Base-by-base conservation (phyloP, 768 basidiomycete species). In the Pulveroboletus sp. region DNA sequence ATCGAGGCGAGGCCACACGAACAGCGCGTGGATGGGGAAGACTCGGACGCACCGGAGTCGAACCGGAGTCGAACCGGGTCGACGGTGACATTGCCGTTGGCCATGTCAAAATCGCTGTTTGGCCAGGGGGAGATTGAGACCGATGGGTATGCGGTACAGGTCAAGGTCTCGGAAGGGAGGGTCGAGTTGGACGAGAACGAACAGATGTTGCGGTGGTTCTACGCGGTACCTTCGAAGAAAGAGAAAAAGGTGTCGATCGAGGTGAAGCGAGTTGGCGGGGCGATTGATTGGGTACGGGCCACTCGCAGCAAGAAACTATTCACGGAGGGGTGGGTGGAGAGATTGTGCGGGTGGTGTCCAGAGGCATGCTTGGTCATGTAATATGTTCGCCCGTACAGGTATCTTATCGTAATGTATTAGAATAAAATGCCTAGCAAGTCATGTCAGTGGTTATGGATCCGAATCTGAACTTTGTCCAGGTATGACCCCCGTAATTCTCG, bases 171-270 rank as follows among this genome's bases (percentile, higher is more conserved):
- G 1, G 72, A 69, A 9, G 84, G 84, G 0, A 56, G 69, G 16
- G 76, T 72, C 59, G 73, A 72, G 40, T 59, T 79, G 14, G 69
- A 73, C 12, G 79, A 77, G 3, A 66, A 69, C 8, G 77, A 75
- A 12, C 79, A 82, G 63, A 69, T 55, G n/a, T 58, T 85, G 37
- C 67, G 64, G 45, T 85, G 78, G 78, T 75, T 61, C 49, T 80
- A 80, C 52, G 57, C 58, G 13, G 56, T 69, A 1, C 73, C 76
- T 5, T 44, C 42, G 9, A 49, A 23, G 0, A 65, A 60, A 14
- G 50, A 52, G 17, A 58, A 57, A 19, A 69, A 64, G 44, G 67
- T 72, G 55, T 67, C 63, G 43, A 72, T 80, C 48, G 69, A 72
- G 56, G 57, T 80, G 40, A 67, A 60, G 54, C 54, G 79, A 36